These are phyloP conservation scores for Immersiporthe knoxdaviesiana DNA, from an alignment of 2,329 filamentous ascomycete genomes.

Conservation along the genomic window DNA sequence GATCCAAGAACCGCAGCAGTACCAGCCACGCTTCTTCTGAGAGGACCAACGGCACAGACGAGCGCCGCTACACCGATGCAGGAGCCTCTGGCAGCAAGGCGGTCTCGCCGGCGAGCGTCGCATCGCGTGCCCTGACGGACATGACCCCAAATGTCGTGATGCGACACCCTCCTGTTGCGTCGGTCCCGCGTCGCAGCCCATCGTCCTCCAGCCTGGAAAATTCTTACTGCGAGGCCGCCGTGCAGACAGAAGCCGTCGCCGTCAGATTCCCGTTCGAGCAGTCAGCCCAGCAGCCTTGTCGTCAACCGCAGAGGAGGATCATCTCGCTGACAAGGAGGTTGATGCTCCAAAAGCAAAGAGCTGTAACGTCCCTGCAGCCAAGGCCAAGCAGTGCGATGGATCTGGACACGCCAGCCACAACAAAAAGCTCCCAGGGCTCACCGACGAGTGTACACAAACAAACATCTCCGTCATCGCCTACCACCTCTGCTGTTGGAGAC, in stretches of 20 bases:
- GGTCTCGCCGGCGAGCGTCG: constrained; percentile 51
- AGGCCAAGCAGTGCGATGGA: constrained; percentile 45
- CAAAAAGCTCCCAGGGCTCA: constrained; percentile 32
- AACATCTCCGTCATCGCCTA: constrained; percentile 19
- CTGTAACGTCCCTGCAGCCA: constrained; percentile 33
- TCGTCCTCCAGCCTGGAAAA: constrained; percentile 42
- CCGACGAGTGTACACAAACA: constrained; percentile 21
- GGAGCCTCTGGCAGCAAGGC: constrained; percentile 59
- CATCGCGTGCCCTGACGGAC: constrained; percentile 43
- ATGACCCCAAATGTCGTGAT: constrained; percentile 36
- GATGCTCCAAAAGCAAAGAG: constrained; percentile 39
- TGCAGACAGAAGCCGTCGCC: constrained; percentile 59
- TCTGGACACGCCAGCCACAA: constrained; percentile 43
- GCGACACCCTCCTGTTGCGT: constrained; percentile 37
- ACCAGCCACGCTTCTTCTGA: constrained; percentile 32
- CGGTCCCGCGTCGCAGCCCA: constrained; percentile 45
- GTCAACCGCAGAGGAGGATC: constrained; percentile 47
- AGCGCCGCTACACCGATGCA: constrained; percentile 54
- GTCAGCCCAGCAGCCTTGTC: constrained; percentile 37
- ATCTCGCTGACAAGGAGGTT: constrained; percentile 53
- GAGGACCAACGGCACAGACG: constrained; percentile 40
- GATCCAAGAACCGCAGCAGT: constrained; percentile 34
- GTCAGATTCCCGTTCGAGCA: constrained; percentile 44
- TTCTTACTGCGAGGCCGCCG: constrained; percentile 53
- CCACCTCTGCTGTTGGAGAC: constrained; percentile 22